Percentiles rank a stretch among this genome's conserved stretches.
These are phyloP conservation scores for Talaromyces sp. DNA, from an alignment of 2,329 filamentous ascomycete genomes.

Conservation along the genomic window DNA sequence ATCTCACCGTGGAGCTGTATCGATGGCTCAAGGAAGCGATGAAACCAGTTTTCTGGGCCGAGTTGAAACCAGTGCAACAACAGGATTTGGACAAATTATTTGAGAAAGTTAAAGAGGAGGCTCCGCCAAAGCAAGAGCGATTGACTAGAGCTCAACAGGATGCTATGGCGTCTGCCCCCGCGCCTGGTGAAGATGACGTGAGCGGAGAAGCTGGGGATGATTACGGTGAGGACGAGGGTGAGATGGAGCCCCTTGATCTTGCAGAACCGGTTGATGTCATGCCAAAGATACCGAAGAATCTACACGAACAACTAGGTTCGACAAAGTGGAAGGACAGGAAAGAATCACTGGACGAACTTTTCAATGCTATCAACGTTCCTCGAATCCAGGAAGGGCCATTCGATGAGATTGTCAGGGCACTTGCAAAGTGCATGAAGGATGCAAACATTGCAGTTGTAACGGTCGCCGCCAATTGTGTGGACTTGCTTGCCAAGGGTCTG, in stretches of 20 bases:
- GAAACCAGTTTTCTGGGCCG: constrained; percentile 96
- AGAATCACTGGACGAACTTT: constrained; percentile 82
- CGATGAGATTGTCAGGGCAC: constrained; percentile 73
- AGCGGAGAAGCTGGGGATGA: constrained; percentile 58
- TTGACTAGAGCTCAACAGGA: constrained; percentile 86
- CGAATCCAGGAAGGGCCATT: constrained; percentile 90
- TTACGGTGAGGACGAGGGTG: constrained; percentile 58
- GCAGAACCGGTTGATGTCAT: constrained; percentile 85
- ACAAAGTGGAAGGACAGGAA: constrained; percentile 99
- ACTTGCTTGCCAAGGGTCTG: constrained; percentile 81
- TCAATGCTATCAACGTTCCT: constrained; percentile 73
- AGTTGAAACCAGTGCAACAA: constrained; percentile 93
- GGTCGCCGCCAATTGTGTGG: constrained; percentile 87
- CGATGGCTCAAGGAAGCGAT: constrained; percentile 96
- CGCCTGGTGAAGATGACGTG: constrained; percentile 56
- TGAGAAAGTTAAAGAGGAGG: constrained; percentile 85
- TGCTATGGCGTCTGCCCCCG: constrained; percentile 68
- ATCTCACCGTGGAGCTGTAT: constrained; percentile 89
- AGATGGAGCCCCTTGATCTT: constrained; percentile 76
- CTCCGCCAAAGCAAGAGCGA: constrained; percentile 83
- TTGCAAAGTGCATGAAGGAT: constrained; percentile 98
- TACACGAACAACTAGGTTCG: constrained; percentile 78
- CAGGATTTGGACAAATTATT: constrained; percentile 90
- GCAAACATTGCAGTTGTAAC: constrained; percentile 94
- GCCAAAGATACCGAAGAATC: constrained; percentile 75